Base-by-base conservation (phyloP, 202 grass and related monocot genomes). In the Zizania palustris region DNA sequence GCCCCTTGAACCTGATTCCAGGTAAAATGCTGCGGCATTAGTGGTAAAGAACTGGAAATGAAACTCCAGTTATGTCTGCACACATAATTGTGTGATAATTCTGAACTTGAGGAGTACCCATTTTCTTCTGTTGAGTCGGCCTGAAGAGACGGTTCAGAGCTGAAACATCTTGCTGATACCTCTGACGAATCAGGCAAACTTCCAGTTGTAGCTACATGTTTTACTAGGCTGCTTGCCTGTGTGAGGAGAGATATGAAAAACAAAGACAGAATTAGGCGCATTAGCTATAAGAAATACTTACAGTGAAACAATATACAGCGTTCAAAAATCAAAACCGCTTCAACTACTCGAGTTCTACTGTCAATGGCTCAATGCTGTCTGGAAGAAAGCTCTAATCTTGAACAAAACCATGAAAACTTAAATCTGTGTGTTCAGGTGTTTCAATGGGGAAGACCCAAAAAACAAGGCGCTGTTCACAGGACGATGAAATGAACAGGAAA, bases 1-100 rank as follows among this genome's bases (percentile, higher is more conserved):
- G 94, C 10, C 91, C 94, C 73, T 92, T 97, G 76, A 91, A 93
- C 79, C 94, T 97, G 76, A n/a, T n/a, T n/a, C 60, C 6, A 45
- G 65, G 67, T 35, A 41, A 74, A 42, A 79, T 12, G 4, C 19
- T 43, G 54, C 74, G 62, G 16, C 42, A 62, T 54, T 6, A 67
- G 39, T 48, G 3, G 39, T 49, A 54, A 6, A 54, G 7, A 18
- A 54, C 13, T 4, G 18, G 12, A 54, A 19, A 68, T 48, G 12
- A 53, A 53, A 72, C 19, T 53, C 3, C 43, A 38, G 36, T 35
- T 15, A 63, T 39, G 11, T 2, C 11, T 80, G 21, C 0, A 56
- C 16, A 21, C 14, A 63, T 63, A 65, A 71, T 28, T 41, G n/a
- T n/a, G 22, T 8, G 0, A 16, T 12, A 64, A 20, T 28, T 51